Percentiles rank a stretch among this genome's conserved stretches.
Evolutionary conservation across 2,329 filamentous ascomycete genomes (phyloP).

Genomic region (Didymella pomorum): DNA sequence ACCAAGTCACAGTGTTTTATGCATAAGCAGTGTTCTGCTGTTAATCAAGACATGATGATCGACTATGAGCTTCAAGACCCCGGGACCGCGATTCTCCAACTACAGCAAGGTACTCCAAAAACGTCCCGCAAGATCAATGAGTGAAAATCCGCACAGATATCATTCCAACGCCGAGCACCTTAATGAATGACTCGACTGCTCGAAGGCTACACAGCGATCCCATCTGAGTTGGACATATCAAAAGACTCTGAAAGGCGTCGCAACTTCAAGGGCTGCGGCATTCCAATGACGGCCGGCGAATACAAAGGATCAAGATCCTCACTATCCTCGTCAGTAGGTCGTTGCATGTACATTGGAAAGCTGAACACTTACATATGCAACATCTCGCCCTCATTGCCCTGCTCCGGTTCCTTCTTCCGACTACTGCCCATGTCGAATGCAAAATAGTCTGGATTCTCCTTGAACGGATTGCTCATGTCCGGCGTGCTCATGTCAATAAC

Average conservation of each 20-base stretch:
- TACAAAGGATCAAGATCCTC: constrained; percentile 45
- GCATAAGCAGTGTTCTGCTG: neutral
- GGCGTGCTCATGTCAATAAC: constrained; percentile 26
- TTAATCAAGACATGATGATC: too few species aligned
- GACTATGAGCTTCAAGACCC: neutral
- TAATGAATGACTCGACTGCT: neutral
- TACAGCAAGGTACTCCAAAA: neutral
- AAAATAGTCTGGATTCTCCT: constrained; percentile 43
- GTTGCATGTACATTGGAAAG: neutral
- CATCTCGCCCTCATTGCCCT: constrained; percentile 26
- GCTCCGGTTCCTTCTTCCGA: constrained; percentile 22
- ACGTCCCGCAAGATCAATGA: neutral
- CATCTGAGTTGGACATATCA: constrained; percentile 22
- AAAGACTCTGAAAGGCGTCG: constrained; percentile 35
- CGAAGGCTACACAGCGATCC: constrained; percentile 6
- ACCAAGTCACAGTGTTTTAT: neutral
- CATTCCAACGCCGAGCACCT: neutral
- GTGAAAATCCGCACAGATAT: neutral
- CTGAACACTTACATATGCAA: constrained; percentile 38
- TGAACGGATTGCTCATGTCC: constrained; percentile 49
- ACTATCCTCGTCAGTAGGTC: constrained; percentile 22
- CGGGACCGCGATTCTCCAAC: neutral
- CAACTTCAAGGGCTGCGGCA: constrained; percentile 33
- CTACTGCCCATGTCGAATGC: constrained; percentile 35
- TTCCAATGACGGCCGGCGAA: constrained; percentile 30